Conservation (phyloP, 1,139 yeast species). For the Nematodospora anomalae region DNA sequence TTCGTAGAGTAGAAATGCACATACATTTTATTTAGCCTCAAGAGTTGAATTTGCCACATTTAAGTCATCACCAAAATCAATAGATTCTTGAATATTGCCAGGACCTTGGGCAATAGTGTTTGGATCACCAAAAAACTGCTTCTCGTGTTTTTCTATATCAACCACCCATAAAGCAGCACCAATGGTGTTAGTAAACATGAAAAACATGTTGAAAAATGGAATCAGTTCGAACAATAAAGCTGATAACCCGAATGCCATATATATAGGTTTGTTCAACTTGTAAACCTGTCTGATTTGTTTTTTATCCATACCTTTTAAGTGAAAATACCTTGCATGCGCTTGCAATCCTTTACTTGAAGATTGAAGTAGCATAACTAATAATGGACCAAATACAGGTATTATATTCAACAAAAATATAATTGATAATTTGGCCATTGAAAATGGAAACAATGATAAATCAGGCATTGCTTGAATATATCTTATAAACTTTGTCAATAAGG, state of each 20-base stretch:
- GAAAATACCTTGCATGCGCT: constrained; percentile 61
- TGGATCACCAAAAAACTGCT: background rate
- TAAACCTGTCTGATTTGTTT: constrained; percentile 35
- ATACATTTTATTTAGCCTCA: background rate
- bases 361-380: constrained; percentile 50
- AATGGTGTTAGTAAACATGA: constrained; percentile 63
- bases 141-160: constrained; percentile 24
- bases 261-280: constrained; percentile 31
- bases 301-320: constrained; percentile 53
- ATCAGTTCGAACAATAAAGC: constrained; percentile 59
- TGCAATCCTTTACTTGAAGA: constrained; percentile 61
- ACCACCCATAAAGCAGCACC: constrained; percentile 78
- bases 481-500: constrained; percentile 26
- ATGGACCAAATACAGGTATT: constrained; percentile 65
- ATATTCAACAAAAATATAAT: constrained; percentile 41
- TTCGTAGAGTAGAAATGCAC: constrained; percentile 7
- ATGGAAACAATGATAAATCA: constrained; percentile 25
- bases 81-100: background rate
- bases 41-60: background rate
- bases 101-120: background rate
- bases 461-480: constrained; percentile 26
- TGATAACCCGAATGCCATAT: constrained; percentile 56
- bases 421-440: constrained; percentile 26
- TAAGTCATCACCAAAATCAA: background rate
- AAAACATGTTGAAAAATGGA: constrained; percentile 60